These are phyloP conservation scores for Ganoderma sp. DNA, from an alignment of 1,284 basidiomycete genomes.

Conservation along the genomic window DNA sequence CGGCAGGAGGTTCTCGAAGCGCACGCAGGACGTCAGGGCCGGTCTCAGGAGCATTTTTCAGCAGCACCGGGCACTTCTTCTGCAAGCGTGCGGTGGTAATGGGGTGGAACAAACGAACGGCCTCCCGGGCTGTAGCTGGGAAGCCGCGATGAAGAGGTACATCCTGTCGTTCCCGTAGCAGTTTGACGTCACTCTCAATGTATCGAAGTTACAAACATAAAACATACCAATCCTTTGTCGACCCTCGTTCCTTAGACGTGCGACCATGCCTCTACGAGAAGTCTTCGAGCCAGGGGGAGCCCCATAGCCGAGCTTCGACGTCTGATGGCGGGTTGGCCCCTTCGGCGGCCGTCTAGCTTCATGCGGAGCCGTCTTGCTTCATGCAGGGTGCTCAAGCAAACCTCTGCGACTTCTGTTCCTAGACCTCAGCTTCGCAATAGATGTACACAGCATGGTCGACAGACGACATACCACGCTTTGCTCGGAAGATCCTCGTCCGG, in stretches of 20 bases:
- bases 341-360: not conserved
- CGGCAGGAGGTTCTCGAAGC: constrained; percentile 28
- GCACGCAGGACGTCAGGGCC: constrained; percentile 36
- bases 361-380: not conserved
- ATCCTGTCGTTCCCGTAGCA: constrained; percentile 67
- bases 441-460: not conserved
- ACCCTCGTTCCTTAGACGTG: not conserved
- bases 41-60: constrained; percentile 44
- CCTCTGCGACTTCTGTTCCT: constrained; percentile 1
- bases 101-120: constrained; percentile 44
- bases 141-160: constrained; percentile 60
- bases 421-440: not conserved
- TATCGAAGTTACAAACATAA: not conserved
- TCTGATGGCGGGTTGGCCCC: not conserved
- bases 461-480: not conserved
- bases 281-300: not conserved
- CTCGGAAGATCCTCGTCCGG: constrained; percentile 2
- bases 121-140: constrained; percentile 64
- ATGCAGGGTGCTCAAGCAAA: not conserved
- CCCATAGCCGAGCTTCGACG: not conserved
- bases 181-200: not conserved
- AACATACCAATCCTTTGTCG: not conserved
- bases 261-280: not conserved
- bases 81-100: constrained; percentile 55
- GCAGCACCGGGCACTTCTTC: constrained; percentile 43